Percentiles rank a stretch among this genome's conserved stretches.
These are phyloP conservation scores for Alternaria arbusti DNA, from an alignment of 2,329 filamentous ascomycete species.

Conservation along the genomic window DNA sequence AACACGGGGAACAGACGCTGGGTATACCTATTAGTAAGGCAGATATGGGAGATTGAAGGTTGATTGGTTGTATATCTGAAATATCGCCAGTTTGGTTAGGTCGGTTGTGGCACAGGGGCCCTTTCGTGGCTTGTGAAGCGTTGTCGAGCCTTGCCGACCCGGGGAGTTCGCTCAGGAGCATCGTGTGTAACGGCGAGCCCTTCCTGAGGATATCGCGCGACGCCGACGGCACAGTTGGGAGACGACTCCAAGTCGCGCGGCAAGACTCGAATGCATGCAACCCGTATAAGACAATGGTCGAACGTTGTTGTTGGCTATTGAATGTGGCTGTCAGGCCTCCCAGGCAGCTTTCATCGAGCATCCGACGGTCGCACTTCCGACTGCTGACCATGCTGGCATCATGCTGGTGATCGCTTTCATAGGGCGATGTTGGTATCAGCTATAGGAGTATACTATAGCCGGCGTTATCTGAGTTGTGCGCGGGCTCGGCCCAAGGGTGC, in stretches of 20 bases:
- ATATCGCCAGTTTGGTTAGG: slow-evolving; percentile 15
- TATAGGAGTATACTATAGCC: background rate
- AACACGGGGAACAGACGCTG: slow-evolving; percentile 22
- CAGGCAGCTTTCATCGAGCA: background rate
- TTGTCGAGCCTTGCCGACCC: slow-evolving; percentile 15
- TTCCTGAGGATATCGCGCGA: background rate
- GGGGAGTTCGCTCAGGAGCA: slow-evolving; percentile 6
- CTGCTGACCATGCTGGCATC: background rate
- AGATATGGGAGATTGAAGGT: slow-evolving; percentile 5
- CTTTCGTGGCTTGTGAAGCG: slow-evolving; percentile 21
- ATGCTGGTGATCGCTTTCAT: background rate
- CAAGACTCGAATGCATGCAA: background rate
- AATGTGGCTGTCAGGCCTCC: background rate
- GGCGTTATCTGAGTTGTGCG: slow-evolving; percentile 7
- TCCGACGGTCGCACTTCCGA: background rate
- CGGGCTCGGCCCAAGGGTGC: slow-evolving; percentile 6
- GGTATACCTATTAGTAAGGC: slow-evolving; percentile 20
- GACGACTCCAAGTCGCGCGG: background rate
- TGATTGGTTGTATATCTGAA: slow-evolving; percentile 23
- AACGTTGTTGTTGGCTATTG: background rate
- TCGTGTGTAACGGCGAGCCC: slow-evolving; percentile 8
- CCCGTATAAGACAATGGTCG: background rate
- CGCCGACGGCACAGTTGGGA: background rate
- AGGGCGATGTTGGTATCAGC: background rate
- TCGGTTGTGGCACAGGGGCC: slow-evolving; percentile 17